Evolutionary conservation across 805 yeast genomes (phyloP), one percentile per base, ranked within the genome.

Genomic region (Grigorovia yakushimaensis): DNA sequence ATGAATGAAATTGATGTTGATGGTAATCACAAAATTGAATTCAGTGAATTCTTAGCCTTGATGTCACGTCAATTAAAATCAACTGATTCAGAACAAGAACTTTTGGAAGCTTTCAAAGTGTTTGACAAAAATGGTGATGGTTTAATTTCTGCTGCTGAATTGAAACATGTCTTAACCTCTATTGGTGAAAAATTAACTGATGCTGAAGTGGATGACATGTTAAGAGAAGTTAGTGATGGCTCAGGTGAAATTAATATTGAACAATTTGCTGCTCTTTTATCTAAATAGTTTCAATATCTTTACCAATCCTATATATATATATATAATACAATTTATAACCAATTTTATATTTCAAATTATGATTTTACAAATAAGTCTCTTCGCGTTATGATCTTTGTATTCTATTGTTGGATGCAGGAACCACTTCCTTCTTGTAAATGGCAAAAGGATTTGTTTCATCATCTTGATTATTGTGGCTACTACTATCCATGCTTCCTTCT

Each of bases 121-220:
- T 93, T 93, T 64, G 98, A 93, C 73, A 78, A 82, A 67, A 85
- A 93, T 66, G 97, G 96, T 50, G 96, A 93, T 66, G 98, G 98
- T 54, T 85, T 85, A 68, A 93, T 93, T 66, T 84, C 95, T 49
- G 94, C 96, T 54, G 93, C 96, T 50, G 98, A 93, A 72, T 79
- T 93, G 65, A 83, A 95, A 69, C 96, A 91, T 66, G 98, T 93
- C 42, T 81, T 93, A 69, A 93, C 98, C 43, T 87, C 97, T 8
- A 93, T 93, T 65, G 98, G 98, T 62, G 98, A 93, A 71, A 88
- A 87, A 67, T 78, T 93, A 59, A 82, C 95, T 18, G 98, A 93
- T 59, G 94, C 91, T 47, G 98, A 93, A 69, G 98, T 94, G 46
- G 94, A 88, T 61, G 95, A 88, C 69, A 93, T 93, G 97, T 79